Evolutionary conservation across 2,329 filamentous ascomycete species (phyloP), one percentile per base, ranked within the genome.

Genomic region (Phaeosphaeriaceae sp.): DNA sequence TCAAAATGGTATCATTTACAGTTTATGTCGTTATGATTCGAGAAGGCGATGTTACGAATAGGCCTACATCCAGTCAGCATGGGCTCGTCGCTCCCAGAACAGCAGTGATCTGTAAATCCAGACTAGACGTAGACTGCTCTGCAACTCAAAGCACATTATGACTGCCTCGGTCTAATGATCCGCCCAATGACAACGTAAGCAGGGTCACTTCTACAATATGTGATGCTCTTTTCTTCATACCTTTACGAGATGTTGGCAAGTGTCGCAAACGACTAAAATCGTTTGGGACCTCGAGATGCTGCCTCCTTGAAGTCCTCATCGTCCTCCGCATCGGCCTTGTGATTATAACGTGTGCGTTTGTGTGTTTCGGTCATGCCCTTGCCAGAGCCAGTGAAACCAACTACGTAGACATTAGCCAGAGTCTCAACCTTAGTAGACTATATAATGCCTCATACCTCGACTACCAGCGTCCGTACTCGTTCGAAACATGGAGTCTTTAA

Each of bases 401-500:
- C 94, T 97, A 60, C 52, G 16, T 12, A 37, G 35, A 40, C 13
- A 52, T 72, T 57, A 73, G 70, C 58, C 30, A 36, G 26, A 46
- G 26, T 12, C 15, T 9, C 1, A 26, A 26, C 23, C 7, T 16
- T 12, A 20, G 13, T 9, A 8, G 8, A 18, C 1, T 9, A 23
- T 6, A 2, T 16, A n/a, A 17, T 13, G 1, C 48, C 29, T 11
- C 82, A 61, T 77, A 96, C 92, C 92, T 88, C 92, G 85, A 49
- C 89, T 92, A 66, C 90, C 84, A 18, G 94, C 83, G 53, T 90
- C 87, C 26, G 96, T 92, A 0, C 92, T 91, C 2, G 92, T 97
- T 38, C 92, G 87, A 73, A 97, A 97, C 92, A 97, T 97, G 80
- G 91, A 96, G 40, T 96, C 90, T 76, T 96, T 96, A 78, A 93